Evolutionary conservation across 1,284 basidiomycete genomes (phyloP).

Genomic region (Xerocomus amazonicus): DNA sequence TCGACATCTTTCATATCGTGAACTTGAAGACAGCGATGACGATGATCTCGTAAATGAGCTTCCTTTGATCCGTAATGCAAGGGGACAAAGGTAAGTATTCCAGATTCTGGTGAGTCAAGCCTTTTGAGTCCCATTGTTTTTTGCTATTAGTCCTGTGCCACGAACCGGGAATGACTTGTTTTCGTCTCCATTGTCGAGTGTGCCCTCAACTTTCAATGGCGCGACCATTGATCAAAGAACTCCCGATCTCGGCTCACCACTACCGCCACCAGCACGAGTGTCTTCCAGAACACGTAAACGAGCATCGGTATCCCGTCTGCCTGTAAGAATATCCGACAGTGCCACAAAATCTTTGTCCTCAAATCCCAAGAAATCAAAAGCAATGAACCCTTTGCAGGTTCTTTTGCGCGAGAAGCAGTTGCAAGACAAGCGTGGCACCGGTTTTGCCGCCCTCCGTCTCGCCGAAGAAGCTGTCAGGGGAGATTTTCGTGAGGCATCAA

Average conservation of each 20-base stretch:
- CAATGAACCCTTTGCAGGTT: slow-evolving; percentile 47
- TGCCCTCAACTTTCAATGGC: slow-evolving; percentile 13
- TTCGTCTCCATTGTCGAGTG: slow-evolving; percentile 28
- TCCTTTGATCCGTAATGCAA: slow-evolving; percentile 12
- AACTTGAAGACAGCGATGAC: slow-evolving; percentile 50
- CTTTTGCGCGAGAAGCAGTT: slow-evolving; percentile 51
- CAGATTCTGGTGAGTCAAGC: background rate
- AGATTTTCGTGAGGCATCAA: slow-evolving; percentile 29
- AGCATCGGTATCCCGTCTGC: slow-evolving; percentile 5
- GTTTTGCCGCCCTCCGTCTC: slow-evolving; percentile 39
- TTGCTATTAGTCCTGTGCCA: slow-evolving; percentile 6
- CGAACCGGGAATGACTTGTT: slow-evolving; percentile 4
- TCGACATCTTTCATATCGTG: slow-evolving; percentile 37
- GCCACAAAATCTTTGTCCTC: background rate
- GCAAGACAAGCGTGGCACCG: slow-evolving; percentile 44
- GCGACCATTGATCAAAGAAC: background rate
- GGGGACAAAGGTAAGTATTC: slow-evolving; percentile 20
- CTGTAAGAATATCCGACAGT: slow-evolving; percentile 10
- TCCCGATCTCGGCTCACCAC: background rate
- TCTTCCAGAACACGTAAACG: slow-evolving; percentile 19
- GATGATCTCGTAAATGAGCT: slow-evolving; percentile 36
- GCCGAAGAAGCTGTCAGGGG: slow-evolving; percentile 42
- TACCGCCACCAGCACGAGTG: slow-evolving; percentile 5
- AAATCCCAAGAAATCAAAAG: slow-evolving; percentile 28
- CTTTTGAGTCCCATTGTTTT: background rate